Conservation (phyloP, 116 monocot genomes). For the Phalaenopsis hybrid region DNA sequence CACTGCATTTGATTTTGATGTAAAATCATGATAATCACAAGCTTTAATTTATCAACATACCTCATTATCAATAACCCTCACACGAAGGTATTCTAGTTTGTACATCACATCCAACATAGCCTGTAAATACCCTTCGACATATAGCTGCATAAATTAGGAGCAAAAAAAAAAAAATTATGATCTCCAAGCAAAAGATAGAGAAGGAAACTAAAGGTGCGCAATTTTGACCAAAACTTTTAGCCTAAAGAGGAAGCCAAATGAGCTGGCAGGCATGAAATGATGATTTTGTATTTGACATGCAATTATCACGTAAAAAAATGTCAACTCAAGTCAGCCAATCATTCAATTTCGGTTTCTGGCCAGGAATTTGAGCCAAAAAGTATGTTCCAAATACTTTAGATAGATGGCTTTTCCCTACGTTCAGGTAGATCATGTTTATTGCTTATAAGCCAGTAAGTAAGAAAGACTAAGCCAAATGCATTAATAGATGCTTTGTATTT, state of each 20-base stretch:
- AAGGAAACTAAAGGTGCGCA: not conserved
- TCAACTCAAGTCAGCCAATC: not conserved
- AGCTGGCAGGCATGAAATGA: not conserved
- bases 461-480: not conserved
- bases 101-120: constrained; percentile 81
- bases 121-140: constrained; percentile 88
- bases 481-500: not conserved
- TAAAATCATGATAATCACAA: not conserved
- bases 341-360: not conserved
- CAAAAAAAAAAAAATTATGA: not conserved
- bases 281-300: not conserved
- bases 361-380: not conserved
- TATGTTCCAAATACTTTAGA: not conserved
- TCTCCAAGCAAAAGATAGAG: not conserved
- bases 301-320: not conserved
- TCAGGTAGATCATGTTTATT: not conserved
- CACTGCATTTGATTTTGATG: not conserved
- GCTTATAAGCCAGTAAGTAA: not conserved
- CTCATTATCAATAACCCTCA: constrained; percentile 72
- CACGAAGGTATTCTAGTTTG: constrained; percentile 81
- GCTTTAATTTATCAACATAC: constrained; percentile 19
- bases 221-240: not conserved
- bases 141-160: constrained; percentile 46
- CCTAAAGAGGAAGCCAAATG: too few relatives aligned
- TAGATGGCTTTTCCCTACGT: not conserved